A percentile compares a stretch with the other conserved stretches of the same genome.
Conservation (phyloP, 768 basidiomycete genomes). For the Panaeolus cyanescens region DNA sequence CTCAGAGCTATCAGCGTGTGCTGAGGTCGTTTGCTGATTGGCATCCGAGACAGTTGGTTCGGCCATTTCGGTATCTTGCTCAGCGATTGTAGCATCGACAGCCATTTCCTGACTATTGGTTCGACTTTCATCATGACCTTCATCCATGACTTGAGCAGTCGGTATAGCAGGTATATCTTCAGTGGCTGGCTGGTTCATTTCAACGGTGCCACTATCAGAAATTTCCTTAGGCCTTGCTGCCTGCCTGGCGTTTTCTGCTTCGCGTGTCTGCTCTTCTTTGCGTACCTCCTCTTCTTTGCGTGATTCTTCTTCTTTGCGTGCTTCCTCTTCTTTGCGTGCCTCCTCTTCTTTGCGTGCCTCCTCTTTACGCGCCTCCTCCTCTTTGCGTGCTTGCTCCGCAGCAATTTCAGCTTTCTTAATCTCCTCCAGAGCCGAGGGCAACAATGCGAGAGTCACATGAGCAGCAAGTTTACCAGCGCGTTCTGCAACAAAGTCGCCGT, state of each 20-base stretch:
- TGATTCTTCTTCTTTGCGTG: slow-evolving; percentile 31
- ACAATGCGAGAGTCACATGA: slow-evolving; percentile 70
- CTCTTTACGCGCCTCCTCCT: slow-evolving; percentile 38
- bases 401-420: slow-evolving; percentile 56
- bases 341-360: slow-evolving; percentile 27
- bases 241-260: slow-evolving; percentile 36
- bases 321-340: slow-evolving; percentile 28
- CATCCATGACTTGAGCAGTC: not conserved
- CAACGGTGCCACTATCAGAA: not conserved
- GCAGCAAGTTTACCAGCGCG: slow-evolving; percentile 67
- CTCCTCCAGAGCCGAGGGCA: slow-evolving; percentile 79
- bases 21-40: not conserved
- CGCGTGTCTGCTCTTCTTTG: slow-evolving; percentile 22
- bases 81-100: slow-evolving; percentile 14
- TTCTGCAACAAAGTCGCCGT: slow-evolving; percentile 72
- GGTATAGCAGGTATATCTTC: not conserved
- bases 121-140: not conserved
- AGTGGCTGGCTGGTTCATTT: not conserved
- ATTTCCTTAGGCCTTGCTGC: not conserved
- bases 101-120: not conserved
- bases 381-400: slow-evolving; percentile 54
- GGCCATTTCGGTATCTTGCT: slow-evolving; percentile 53
- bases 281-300: slow-evolving; percentile 31
- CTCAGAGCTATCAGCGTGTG: slow-evolving; percentile 12
- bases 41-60: slow-evolving; percentile 34